Evolutionary conservation across 352 stramenopile genomes (phyloP).

Genomic region (Pythium apleroticum): DNA sequence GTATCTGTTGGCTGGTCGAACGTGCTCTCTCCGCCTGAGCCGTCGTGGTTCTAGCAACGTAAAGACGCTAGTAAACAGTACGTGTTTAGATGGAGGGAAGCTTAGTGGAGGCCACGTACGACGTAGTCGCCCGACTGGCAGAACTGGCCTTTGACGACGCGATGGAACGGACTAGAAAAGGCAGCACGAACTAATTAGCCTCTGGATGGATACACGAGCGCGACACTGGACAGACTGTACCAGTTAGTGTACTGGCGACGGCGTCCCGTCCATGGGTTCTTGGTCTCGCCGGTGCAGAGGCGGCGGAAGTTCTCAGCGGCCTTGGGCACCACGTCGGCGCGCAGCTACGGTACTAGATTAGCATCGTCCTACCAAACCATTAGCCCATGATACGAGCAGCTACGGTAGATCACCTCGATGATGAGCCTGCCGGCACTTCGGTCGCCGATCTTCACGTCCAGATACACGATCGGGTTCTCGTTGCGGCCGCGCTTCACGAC

Average conservation of each 20-base stretch:
- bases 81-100: too few relatives aligned
- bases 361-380: too few relatives aligned
- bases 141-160: constrained; percentile 91
- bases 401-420: constrained; percentile 77
- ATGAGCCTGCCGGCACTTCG: constrained; percentile 83
- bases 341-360: constrained; percentile 47
- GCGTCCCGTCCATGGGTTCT: constrained; percentile 48
- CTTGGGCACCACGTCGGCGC: constrained; percentile 92
- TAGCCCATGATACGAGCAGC: neutral
- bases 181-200: neutral
- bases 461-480: constrained; percentile 91
- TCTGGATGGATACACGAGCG: neutral
- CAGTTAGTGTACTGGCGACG: constrained; percentile 53
- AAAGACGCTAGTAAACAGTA: too few relatives aligned
- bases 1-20: constrained; percentile 48
- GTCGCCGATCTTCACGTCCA: constrained; percentile 94
- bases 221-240: constrained; percentile 16
- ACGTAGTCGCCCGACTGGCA: constrained; percentile 92
- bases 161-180: constrained; percentile 76
- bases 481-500: constrained; percentile 8
- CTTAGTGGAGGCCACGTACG: constrained; percentile 28
- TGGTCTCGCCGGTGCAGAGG: constrained; percentile 94
- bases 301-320: constrained; percentile 97
- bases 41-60: constrained; percentile 77
- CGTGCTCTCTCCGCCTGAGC: constrained; percentile 83